A percentile compares a stretch with the other conserved stretches of the same genome.
phyloP scores from a whole-genome alignment of 2,329 filamentous ascomycete species.

The Pseudocercospora crystallina region DNA sequence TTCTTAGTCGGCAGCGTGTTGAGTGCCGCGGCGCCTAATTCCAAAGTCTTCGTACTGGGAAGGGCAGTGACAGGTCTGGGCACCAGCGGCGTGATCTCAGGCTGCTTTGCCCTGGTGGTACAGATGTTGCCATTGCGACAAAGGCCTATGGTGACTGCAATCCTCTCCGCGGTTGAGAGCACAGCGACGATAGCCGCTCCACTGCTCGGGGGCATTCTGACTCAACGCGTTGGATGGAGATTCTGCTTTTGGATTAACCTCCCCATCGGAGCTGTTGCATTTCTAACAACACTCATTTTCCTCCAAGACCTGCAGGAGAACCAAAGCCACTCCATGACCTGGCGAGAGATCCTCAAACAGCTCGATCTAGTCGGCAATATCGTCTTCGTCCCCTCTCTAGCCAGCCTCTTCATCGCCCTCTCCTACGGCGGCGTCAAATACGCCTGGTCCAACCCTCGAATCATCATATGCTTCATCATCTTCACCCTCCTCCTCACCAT shows the following conservation, averaged over 20 bases:
- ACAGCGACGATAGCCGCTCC: constrained; percentile 48
- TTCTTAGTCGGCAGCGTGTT: constrained; percentile 41
- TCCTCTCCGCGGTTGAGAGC: constrained; percentile 36
- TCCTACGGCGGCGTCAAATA: constrained; percentile 6
- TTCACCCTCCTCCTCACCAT: constrained; percentile 4
- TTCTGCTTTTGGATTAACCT: constrained; percentile 39
- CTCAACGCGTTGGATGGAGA: constrained; percentile 37
- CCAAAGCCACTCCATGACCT: neutral
- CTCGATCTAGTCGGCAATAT: constrained; percentile 5
- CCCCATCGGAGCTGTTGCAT: constrained; percentile 29
- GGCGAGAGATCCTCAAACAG: neutral
- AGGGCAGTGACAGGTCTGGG: constrained; percentile 54
- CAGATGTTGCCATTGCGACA: constrained; percentile 25
- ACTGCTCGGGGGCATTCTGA: constrained; percentile 38
- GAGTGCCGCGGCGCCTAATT: constrained; percentile 44
- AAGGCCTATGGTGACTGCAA: constrained; percentile 42
- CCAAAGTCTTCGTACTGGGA: constrained; percentile 41
- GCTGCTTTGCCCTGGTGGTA: constrained; percentile 20
- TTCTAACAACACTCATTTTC: neutral
- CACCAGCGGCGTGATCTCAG: neutral
- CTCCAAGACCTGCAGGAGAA: neutral
- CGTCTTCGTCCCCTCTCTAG: constrained; percentile 4
- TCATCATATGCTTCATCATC: neutral
- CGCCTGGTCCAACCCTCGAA: neutral
- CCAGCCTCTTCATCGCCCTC: constrained; percentile 8